These are phyloP conservation scores for Antrodiella citrinella DNA, from an alignment of 768 basidiomycete genomes.

Conservation along the genomic window DNA sequence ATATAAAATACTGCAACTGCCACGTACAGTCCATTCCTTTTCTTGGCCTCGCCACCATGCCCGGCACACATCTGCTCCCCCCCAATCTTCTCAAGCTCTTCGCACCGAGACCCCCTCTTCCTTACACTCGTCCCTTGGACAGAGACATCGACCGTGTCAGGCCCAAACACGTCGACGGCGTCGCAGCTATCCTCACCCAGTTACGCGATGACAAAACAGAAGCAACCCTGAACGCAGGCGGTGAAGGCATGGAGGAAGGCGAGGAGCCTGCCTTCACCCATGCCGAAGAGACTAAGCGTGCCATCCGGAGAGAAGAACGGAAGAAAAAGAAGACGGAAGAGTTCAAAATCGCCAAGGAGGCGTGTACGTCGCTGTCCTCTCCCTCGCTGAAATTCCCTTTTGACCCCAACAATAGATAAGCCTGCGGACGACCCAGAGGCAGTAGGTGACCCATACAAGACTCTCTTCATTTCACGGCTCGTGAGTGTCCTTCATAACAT, in stretches of 20 bases:
- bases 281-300: conserved; percentile 76
- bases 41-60: conserved; percentile 24
- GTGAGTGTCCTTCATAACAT: conserved; percentile 30
- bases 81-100: conserved; percentile 97
- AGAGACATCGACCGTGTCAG: conserved; percentile 71
- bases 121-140: conserved; percentile 80
- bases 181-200: conserved; percentile 63
- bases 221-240: conserved; percentile 49
- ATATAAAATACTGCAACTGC: conserved; percentile 2
- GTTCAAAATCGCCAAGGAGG: conserved; percentile 75
- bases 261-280: conserved; percentile 76
- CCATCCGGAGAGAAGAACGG: conserved; percentile 69
- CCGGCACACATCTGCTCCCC: conserved; percentile 83
- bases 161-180: conserved; percentile 63
- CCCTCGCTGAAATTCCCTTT: too few species aligned
- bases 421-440: conserved; percentile 89
- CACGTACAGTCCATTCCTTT: background rate
- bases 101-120: conserved; percentile 84
- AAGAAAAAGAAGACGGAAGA: conserved; percentile 70
- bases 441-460: conserved; percentile 96
- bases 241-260: conserved; percentile 74
- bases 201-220: conserved; percentile 75
- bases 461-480: conserved; percentile 90
- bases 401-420: conserved; percentile 79
- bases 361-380: too few species aligned